phyloP scores from a whole-genome alignment of 208 protist genomes.

The Acanthamoeba sp. region DNA sequence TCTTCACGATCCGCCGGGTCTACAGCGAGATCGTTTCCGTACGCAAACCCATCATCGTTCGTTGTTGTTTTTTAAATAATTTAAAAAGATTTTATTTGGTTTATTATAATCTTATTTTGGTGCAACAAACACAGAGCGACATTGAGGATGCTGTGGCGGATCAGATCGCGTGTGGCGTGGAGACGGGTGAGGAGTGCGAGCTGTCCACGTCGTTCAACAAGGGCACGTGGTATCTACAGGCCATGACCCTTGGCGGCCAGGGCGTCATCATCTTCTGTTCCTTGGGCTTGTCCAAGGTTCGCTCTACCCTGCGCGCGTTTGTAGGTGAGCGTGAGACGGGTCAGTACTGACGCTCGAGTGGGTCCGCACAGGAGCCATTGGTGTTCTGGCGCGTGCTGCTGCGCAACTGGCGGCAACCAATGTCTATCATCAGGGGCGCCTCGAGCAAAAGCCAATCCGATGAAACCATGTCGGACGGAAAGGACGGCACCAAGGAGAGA shows the following conservation, averaged over 20 bases:
- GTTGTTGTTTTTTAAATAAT: too few relatives aligned
- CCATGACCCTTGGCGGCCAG: constrained; percentile 42
- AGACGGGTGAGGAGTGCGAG: background rate
- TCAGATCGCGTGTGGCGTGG: constrained; percentile 31
- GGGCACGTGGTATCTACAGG: constrained; percentile 37
- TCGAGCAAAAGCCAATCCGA: constrained; percentile 13
- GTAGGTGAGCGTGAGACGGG: background rate
- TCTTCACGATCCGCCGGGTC: background rate
- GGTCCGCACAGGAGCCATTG: background rate
- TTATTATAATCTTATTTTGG: too few relatives aligned
- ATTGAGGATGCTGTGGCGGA: background rate
- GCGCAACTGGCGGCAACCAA: constrained; percentile 57
- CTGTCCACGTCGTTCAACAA: background rate
- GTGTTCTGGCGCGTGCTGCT: constrained; percentile 30
- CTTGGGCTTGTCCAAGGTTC: constrained; percentile 55
- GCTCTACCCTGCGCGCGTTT: background rate
- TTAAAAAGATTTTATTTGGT: too few relatives aligned
- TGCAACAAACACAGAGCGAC: background rate
- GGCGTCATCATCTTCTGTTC: constrained; percentile 67
- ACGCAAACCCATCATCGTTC: background rate
- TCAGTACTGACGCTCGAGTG: background rate
- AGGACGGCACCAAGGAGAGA: background rate
- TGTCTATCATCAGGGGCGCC: constrained; percentile 6
- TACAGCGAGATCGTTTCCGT: background rate
- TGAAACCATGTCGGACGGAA: background rate